A percentile compares a stretch with the other conserved stretches of the same genome.
Evolutionary conservation across 306 rosid genomes (phyloP).

Genomic region (Rosa lucieae): DNA sequence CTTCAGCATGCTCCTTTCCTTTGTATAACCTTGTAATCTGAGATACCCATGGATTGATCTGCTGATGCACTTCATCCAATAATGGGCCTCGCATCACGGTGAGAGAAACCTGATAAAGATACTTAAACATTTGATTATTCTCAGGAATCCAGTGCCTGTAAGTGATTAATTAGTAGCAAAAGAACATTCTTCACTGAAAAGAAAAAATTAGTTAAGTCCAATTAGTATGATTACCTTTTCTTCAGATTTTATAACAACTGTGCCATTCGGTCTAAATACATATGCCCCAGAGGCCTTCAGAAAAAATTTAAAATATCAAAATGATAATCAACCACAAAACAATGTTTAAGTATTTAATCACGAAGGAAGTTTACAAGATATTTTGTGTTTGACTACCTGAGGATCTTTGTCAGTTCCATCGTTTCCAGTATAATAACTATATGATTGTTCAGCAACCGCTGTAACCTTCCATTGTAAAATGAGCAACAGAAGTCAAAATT

Average conservation of each 20-base stretch:
- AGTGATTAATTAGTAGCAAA: conserved; percentile 5
- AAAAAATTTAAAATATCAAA: neutral
- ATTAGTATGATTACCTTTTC: conserved; percentile 27
- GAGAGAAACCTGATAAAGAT: conserved; percentile 32
- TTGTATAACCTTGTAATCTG: conserved; percentile 49
- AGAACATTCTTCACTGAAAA: neutral
- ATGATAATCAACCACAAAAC: conserved; percentile 1
- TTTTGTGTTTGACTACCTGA: conserved; percentile 30
- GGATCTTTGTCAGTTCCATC: conserved; percentile 40
- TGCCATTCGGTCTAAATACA: conserved; percentile 44
- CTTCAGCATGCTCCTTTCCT: conserved; percentile 48
- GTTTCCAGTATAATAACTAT: conserved; percentile 41
- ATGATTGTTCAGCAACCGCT: conserved; percentile 36
- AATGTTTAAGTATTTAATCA: neutral
- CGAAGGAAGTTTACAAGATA: neutral
- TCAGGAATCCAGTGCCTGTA: conserved; percentile 11
- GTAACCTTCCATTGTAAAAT: conserved; percentile 29
- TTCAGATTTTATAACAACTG: conserved; percentile 32
- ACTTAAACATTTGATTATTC: conserved; percentile 10
- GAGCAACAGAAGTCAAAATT: neutral
- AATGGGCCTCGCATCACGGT: conserved; percentile 39
- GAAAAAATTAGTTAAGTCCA: neutral
- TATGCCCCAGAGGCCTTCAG: conserved; percentile 54
- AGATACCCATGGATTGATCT: conserved; percentile 42
- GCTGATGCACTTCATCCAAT: conserved; percentile 46